Conservation (phyloP, 2,329 filamentous ascomycete genomes). For the Septoria linicola region DNA sequence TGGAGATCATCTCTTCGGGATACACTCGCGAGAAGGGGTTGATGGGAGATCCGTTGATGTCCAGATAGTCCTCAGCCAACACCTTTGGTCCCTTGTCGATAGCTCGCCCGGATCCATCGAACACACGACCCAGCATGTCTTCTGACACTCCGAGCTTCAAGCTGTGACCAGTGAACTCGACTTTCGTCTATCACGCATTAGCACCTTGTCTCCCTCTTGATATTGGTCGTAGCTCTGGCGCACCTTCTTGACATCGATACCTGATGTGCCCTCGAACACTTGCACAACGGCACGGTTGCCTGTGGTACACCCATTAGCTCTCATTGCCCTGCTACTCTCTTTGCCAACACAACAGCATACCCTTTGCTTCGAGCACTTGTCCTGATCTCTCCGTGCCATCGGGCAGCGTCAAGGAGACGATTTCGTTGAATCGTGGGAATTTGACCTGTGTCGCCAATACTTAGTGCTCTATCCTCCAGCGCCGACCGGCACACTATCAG, state of each 20-base stretch:
- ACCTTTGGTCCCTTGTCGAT: conserved; percentile 99
- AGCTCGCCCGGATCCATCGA: conserved; percentile 94
- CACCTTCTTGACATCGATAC: conserved; percentile 97
- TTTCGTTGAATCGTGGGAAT: conserved; percentile 96
- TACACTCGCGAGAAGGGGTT: conserved; percentile 98
- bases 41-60: conserved; percentile 98
- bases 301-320: conserved; percentile 41
- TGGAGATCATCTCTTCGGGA: conserved; percentile 99
- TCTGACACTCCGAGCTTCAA: conserved; percentile 98
- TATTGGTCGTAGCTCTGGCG: conserved; percentile 8
- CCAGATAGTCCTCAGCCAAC: conserved; percentile 93
- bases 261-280: conserved; percentile 96
- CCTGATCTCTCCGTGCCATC: conserved; percentile 93
- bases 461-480: conserved; percentile 13
- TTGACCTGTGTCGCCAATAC: conserved; percentile 67
- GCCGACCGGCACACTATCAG: background rate
- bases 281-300: conserved; percentile 93
- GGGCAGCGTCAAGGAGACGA: conserved; percentile 90
- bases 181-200: conserved; percentile 68
- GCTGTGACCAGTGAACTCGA: conserved; percentile 95
- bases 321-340: background rate
- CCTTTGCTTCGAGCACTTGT: conserved; percentile 95
- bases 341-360: conserved; percentile 50
- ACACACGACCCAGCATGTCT: conserved; percentile 98
- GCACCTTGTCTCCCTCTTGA: background rate